Evolutionary conservation across 2,329 filamentous ascomycete genomes (phyloP).

Genomic region (Colletotrichum costaricense): DNA sequence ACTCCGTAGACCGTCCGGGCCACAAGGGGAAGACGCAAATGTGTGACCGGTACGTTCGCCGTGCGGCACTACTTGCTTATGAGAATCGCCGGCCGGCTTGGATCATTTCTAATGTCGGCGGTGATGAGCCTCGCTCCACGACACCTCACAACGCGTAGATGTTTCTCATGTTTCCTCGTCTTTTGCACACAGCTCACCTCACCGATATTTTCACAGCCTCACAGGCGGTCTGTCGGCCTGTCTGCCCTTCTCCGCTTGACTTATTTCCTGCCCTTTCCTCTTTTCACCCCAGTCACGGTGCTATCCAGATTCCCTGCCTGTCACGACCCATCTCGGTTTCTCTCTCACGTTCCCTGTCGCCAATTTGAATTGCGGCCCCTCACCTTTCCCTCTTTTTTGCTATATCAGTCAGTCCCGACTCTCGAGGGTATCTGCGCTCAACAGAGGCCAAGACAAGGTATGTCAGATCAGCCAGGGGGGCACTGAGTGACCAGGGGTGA

Average conservation of each 20-base stretch:
- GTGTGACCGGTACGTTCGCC: slow-evolving; percentile 1
- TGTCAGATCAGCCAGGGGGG: not conserved
- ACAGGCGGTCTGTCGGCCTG: not conserved
- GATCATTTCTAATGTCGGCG: not conserved
- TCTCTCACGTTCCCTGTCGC: not conserved
- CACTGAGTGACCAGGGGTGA: not conserved
- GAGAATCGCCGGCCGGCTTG: not conserved
- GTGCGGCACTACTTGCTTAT: not conserved
- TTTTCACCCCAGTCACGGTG: not conserved
- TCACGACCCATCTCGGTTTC: not conserved
- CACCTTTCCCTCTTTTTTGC: not conserved
- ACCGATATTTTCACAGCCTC: not conserved
- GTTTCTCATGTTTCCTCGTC: no score
- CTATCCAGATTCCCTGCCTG: not conserved
- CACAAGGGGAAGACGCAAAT: slow-evolving; percentile 4
- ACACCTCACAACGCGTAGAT: not conserved
- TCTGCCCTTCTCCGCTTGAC: not conserved
- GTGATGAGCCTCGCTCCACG: not conserved
- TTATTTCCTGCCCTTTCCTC: not conserved
- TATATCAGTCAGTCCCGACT: not conserved
- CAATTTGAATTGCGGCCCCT: not conserved
- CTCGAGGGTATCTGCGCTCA: not conserved
- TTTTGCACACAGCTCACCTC: not conserved
- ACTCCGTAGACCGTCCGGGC: not conserved
- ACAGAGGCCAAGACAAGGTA: not conserved